These are phyloP conservation scores for Hypholoma fasciculare DNA, from an alignment of 768 basidiomycete species.

Conservation along the genomic window DNA sequence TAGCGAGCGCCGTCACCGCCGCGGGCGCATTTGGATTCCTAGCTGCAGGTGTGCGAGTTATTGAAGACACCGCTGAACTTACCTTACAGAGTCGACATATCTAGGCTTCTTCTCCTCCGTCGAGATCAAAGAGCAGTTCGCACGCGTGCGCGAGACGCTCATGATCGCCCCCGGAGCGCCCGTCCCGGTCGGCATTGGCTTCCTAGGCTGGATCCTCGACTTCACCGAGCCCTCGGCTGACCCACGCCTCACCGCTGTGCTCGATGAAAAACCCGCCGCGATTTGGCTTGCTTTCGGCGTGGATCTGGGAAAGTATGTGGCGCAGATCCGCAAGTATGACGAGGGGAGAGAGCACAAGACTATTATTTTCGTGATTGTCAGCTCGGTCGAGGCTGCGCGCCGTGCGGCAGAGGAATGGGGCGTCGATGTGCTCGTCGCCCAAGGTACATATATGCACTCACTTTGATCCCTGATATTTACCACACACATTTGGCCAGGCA, in stretches of 20 bases:
- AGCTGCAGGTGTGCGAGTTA: conserved; percentile 38
- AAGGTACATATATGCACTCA: conserved; percentile 41
- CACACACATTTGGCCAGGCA: conserved; percentile 16
- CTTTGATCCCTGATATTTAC: background rate
- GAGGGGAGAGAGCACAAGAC: conserved; percentile 42
- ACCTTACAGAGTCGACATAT: background rate
- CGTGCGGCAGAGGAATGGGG: conserved; percentile 47
- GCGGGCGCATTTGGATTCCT: conserved; percentile 63
- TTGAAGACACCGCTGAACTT: background rate
- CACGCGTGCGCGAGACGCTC: conserved; percentile 34
- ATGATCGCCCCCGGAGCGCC: conserved; percentile 25
- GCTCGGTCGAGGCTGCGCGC: conserved; percentile 48
- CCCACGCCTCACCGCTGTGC: conserved; percentile 38
- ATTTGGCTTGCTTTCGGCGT: conserved; percentile 67
- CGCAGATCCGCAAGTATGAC: conserved; percentile 42
- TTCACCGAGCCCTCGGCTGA: conserved; percentile 32
- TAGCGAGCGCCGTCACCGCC: conserved; percentile 44
- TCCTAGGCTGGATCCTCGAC: conserved; percentile 59
- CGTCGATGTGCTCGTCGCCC: conserved; percentile 63
- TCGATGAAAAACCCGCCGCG: conserved; percentile 47
- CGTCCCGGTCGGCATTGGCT: conserved; percentile 59
- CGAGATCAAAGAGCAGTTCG: conserved; percentile 40
- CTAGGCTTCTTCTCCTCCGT: conserved; percentile 38
- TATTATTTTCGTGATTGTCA: conserved; percentile 51
- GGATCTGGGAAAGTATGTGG: conserved; percentile 50